Evolutionary conservation across 805 yeast species (phyloP), one percentile per base, ranked within the genome.

Genomic region (Yarrowia phangngaensis): DNA sequence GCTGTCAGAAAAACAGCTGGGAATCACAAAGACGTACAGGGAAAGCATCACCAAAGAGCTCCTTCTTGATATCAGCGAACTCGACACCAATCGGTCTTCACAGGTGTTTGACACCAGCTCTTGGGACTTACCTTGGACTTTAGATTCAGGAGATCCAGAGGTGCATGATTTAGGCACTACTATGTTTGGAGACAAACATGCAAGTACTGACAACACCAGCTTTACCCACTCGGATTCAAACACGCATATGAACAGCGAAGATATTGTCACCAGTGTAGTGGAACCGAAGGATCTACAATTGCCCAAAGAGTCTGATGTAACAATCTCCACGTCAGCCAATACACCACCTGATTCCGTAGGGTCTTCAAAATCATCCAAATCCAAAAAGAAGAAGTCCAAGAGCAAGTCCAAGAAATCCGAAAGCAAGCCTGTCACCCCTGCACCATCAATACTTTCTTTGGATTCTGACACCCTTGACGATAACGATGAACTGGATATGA

Each of bases 31-130:
- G 16, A 27, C 19, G 45, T 38, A 26, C 24, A 9, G 45, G 6
- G 45, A 38, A 6, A 17, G 24, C 11, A 23, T 38, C 26, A 38
- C 26, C 19, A 38, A 38, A 24, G 45, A 38, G 45, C 45, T 38
- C 3, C 45, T 38, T 3, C 45, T 38, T 17, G 45, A 38, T 13
- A n/a, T 27, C 12, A 32, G 27, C 24, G 45, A 19, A 3, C 19
- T 19, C 32, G 43, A 36, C 31, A 4, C 31, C n/a, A 26, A 19
- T 16, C 23, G 12, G n/a, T 26, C 32, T 3, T 8, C 23, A 9
- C 12, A 27, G 14, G 8, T 16, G 20, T 16, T 30, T 16, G 33
- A 16, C 8, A 30, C 24, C 4, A 20, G 11, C 4, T 27, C 17
- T 5, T 11, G 23, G 22, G 41, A 24, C 13, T n/a, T 15, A 15